Base-by-base conservation (phyloP, 192 early-diverging fungal species). In the Rhizophagus clarus region DNA sequence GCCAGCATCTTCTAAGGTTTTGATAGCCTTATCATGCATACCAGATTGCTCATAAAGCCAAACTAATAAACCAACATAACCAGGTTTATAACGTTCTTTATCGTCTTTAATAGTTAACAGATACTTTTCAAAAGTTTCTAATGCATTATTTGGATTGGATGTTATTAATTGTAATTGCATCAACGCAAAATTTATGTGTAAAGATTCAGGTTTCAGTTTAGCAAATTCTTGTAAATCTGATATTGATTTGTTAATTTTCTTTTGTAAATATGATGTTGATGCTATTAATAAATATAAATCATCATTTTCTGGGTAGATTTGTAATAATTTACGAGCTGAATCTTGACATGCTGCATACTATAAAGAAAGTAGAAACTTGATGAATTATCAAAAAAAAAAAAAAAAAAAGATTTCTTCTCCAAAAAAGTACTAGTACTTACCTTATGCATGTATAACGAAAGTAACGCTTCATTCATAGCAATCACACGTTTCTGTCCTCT, bases 41-140 rank as follows among this genome's bases (percentile, higher is more conserved):
- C 85, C 88, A 11, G 88, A 85, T 37, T 94, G 85, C 45, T 90
- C 90, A 82, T 94, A 91, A 42, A 94, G 77, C 92, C 92, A 93
- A 12, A 93, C 90, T 49, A 91, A 80, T 28, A 94, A 82, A 0
- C 93, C 91, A n/a, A 94, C 88, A 4, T 92, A 77, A 37, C 84
- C 93, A 8, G 93, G 92, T 49, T 85, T 85, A 62, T 92, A 85
- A 67, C 79, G 79, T 26, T 85, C 80, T 4, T 60, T 12, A 31
- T 85, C 79, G 28, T 82, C 80, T 3, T 83, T 82, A 3, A 85
- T 62, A 4, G 34, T 49, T 26, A 79, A 83, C 56, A 91, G 68
- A 79, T 86, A 90, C 3, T 67, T 66, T 24, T 87, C 76, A n/a
- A 89, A 63, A 26, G 86, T 85, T 31, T 73, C 80, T 26, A 94